A percentile compares a stretch with the other conserved stretches of the same genome.
Conservation (phyloP, 306 rosid genomes). For the Alnus glutinosa region DNA sequence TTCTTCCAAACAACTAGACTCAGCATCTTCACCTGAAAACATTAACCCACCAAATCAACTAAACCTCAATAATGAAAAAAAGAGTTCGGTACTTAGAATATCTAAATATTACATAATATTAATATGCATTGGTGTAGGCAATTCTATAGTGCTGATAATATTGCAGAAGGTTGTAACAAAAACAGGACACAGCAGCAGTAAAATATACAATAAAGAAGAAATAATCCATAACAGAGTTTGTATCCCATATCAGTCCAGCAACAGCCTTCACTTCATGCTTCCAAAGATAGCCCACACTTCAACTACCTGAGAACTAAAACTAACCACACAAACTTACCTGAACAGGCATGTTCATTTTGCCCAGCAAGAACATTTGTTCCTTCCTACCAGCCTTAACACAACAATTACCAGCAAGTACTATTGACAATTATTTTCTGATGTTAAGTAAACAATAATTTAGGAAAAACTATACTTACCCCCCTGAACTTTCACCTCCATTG, state of each 20-base stretch:
- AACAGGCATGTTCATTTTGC: not conserved
- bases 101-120: not conserved
- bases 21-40: constrained; percentile 47
- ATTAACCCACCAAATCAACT: not conserved
- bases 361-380: not conserved
- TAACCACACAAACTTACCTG: not conserved
- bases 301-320: not conserved
- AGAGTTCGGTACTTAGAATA: not conserved
- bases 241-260: not conserved
- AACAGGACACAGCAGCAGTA: not conserved
- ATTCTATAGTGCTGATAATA: not conserved
- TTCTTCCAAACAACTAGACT: constrained; percentile 42
- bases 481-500: too few species aligned
- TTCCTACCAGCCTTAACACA: not conserved
- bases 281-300: not conserved
- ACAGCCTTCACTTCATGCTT: not conserved
- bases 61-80: not conserved
- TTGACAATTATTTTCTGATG: not conserved
- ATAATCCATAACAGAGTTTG: not conserved
- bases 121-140: not conserved
- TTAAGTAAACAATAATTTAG: not conserved
- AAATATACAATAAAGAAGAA: not conserved
- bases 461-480: too few species aligned
- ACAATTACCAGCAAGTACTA: not conserved
- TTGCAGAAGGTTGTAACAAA: not conserved